These are phyloP conservation scores for Plantago coronopus DNA, from an alignment of 305 asterid genomes.

Conservation along the genomic window DNA sequence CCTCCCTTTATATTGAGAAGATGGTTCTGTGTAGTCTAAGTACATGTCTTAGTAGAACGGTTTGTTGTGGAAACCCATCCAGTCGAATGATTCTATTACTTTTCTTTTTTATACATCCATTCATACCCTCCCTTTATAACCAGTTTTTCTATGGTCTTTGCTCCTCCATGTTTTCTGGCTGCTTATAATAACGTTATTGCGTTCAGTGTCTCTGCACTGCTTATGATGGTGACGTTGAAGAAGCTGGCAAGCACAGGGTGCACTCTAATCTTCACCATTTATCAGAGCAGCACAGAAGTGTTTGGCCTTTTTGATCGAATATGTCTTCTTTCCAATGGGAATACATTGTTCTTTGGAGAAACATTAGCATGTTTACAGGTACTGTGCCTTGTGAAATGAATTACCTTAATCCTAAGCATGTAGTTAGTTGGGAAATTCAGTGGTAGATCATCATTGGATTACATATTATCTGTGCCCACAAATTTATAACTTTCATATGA, in stretches of 20 bases:
- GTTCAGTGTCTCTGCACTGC: slow-evolving; percentile 86
- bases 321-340: slow-evolving; percentile 96
- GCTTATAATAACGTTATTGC: slow-evolving; percentile 18
- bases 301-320: slow-evolving; percentile 97
- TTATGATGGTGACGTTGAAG: slow-evolving; percentile 98
- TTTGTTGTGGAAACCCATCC: not conserved
- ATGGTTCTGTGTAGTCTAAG: not conserved
- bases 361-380: slow-evolving; percentile 99
- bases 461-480: not conserved
- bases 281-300: slow-evolving; percentile 99
- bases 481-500: not conserved
- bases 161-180: slow-evolving; percentile 1
- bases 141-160: too few species aligned
- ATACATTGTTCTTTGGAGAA: slow-evolving; percentile 97
- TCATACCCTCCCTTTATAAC: not conserved
- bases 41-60: slow-evolving; percentile 2
- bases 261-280: slow-evolving; percentile 86
- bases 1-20: not conserved
- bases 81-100: not conserved
- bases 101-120: not conserved
- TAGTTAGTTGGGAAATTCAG: not conserved
- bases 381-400: slow-evolving; percentile 21
- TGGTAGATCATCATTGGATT: not conserved
- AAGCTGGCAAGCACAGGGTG: slow-evolving; percentile 97
- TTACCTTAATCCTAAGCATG: slow-evolving; percentile 16